phyloP scores from a whole-genome alignment of 2,329 filamentous ascomycete genomes.

The Parastagonospora avenae region DNA sequence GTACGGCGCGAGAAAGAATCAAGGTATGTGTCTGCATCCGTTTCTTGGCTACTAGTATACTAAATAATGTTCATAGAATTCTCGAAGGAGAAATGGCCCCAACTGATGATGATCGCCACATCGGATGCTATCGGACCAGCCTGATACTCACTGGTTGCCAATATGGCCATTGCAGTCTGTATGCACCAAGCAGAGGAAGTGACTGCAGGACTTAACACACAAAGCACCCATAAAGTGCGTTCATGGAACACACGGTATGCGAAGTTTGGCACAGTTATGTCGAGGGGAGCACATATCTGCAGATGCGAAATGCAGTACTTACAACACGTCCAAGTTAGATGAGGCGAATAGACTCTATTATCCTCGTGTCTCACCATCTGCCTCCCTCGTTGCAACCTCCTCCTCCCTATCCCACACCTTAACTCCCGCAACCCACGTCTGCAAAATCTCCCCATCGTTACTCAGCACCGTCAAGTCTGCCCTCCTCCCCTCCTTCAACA shows the following conservation, averaged over 20 bases:
- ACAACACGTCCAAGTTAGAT: too few species aligned
- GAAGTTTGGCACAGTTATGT: too few species aligned
- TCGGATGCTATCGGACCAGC: neutral
- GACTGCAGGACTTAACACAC: too few species aligned
- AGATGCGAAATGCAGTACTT: too few species aligned
- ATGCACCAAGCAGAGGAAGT: too few species aligned
- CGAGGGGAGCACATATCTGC: too few species aligned
- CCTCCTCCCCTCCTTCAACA: slow-evolving; percentile 51
- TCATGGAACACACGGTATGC: too few species aligned
- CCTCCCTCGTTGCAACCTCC: slow-evolving; percentile 28
- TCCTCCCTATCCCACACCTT: slow-evolving; percentile 54
- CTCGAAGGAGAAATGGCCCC: slow-evolving; percentile 5
- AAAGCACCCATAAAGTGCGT: too few species aligned
- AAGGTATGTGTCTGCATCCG: neutral
- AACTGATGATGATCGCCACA: slow-evolving; percentile 2
- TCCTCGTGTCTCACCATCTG: slow-evolving; percentile 34
- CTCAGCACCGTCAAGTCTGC: slow-evolving; percentile 58
- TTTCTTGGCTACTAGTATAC: neutral
- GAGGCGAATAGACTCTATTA: too few species aligned
- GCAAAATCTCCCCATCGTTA: slow-evolving; percentile 52
- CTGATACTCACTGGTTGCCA: neutral
- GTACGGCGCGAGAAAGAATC: neutral
- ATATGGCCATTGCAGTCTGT: too few species aligned
- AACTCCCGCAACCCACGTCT: slow-evolving; percentile 58
- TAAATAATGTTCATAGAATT: slow-evolving; percentile 1